Base-by-base conservation (phyloP, 108 stramenopile species). In the Cylindrotheca fusiformis region DNA sequence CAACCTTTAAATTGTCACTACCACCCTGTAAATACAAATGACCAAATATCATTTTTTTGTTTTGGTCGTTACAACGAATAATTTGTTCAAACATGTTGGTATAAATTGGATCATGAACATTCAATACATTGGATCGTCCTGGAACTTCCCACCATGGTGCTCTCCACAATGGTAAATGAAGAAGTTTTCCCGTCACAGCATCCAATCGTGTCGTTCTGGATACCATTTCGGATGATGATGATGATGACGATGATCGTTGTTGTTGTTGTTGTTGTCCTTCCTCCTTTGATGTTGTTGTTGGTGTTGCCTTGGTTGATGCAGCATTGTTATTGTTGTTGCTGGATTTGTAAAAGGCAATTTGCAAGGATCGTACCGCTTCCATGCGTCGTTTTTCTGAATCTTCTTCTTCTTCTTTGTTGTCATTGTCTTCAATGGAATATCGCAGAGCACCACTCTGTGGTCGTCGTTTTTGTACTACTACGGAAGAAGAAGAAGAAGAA, bases 31-130 rank as follows among this genome's bases (percentile, higher is more conserved):
- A 57, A 56, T 72, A 83, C 41, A 91, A 67, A 46, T 91, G 90
- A 17, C 90, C 90, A 57, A 87, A 75, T 29, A 75, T 79, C 72
- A 75, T 72, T 1, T 81, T 82, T 36, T 64, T 55, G 19, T 65
- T 26, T 4, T 55, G 41, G 44, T 75, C 45, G n/a, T n/a, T n/a
- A n/a, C n/a, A n/a, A 14, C 36, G 36, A 4, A 91, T 36, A 14
- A 91, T 76, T 23, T 41, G 70, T 52, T 91, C 90, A 55, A 91
- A 85, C 83, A 87, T 82, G 71, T 91, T 78, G 1, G 86, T 91
- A 47, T 91, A 91, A 14, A 68, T 47, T 3, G 70, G 74, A 52
- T 91, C 90, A 44, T 84, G 84, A 8, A 91, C 79, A 36, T 83
- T 81, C 49, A 87, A 55, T 28, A 87, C 85, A 60, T 91, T 91